Base-by-base conservation (phyloP, 176 grass and related monocot species). In the Microstegium vimineum region DNA sequence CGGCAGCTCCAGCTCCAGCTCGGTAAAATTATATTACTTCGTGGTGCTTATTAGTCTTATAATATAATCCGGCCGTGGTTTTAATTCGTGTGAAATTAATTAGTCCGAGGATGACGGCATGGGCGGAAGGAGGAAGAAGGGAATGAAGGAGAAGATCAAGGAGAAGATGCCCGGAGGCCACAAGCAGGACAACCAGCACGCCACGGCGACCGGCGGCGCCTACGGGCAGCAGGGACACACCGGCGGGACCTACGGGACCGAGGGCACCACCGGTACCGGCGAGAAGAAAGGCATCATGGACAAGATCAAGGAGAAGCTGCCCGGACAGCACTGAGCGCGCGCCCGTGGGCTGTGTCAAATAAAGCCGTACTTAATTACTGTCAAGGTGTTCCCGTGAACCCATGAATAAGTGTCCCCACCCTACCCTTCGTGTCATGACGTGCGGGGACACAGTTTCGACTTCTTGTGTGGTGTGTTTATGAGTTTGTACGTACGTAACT, bases 1-100 rank as follows among this genome's bases (percentile, higher is more conserved):
- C 18, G 86, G 86, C 41, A 88, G 85, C 61, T 89, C 87, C 75
- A 83, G 87, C 41, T 92, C 59, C 59, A 61, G 59, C 59, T 61
- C 59, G 59, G 59, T 61, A 61, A 61, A n/a, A n/a, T n/a, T n/a
- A n/a, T n/a, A n/a, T 27, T 61, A 12, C n/a, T n/a, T n/a, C n/a
- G n/a, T n/a, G n/a, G 0, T 3, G 22, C 36, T 42, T 41, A n/a
- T n/a, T n/a, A 40, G 10, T 56, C 8, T 9, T 9, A 54, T 22
- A 54, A 11, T 22, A 8, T n/a, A 3, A n/a, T n/a, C n/a, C n/a
- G n/a, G n/a, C n/a, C n/a, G n/a, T 25, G 32, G 33, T 41, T 8
- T 1, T 42, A n/a, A n/a, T n/a, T n/a, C n/a, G n/a, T n/a, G 20
- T 61, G 5, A 26, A 71, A 78, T n/a, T n/a, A n/a, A n/a, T n/a